Base-by-base conservation (phyloP, 768 basidiomycete species). In the Galerina marginata region DNA sequence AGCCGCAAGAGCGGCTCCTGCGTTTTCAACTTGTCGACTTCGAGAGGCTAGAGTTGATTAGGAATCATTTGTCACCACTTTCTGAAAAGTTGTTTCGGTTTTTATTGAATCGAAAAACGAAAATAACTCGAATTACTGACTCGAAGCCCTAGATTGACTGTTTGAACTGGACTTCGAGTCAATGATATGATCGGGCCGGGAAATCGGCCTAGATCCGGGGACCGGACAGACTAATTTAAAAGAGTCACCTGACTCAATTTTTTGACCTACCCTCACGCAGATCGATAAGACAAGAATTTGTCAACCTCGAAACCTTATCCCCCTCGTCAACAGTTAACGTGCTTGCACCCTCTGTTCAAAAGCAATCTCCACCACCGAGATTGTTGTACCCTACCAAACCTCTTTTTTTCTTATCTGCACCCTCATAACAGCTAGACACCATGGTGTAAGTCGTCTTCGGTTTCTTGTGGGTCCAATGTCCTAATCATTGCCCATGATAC, bases 371-470 rank as follows among this genome's bases (percentile, higher is more conserved):
- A 62, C 65, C 62, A 55, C 66, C 60, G 71, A 68, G 74, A 64
- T 73, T 74, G 71, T 67, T 68, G 44, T 46, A 44, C 60, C 56
- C 59, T 54, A 45, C 44, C 54, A 36, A 60, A 57, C 44, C 54
- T 58, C 23, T 56, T 61, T 66, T 66, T 70, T 64, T 66, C 66
- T 67, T 65, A 58, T 65, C 62, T 61, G 44, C 59, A 59, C 56
- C 59, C 29, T 68, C 75, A 66, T 81, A 80, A 78, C 79, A 71
- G 67, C 72, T 81, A 86, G 80, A 75, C 82, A 83, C 71, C 81
- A 93, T 93, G 92, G 92, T 93, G 92, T 93, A 85, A 73, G 92
- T 88, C 29, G 25, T 49, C 46, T 53, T 52, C 36, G 60, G 50
- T 60, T 45, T 63, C 29, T 40, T 20, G 37, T 56, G 23, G 9